phyloP scores from a whole-genome alignment of 768 basidiomycete species.

The Astraeus odoratus region DNA sequence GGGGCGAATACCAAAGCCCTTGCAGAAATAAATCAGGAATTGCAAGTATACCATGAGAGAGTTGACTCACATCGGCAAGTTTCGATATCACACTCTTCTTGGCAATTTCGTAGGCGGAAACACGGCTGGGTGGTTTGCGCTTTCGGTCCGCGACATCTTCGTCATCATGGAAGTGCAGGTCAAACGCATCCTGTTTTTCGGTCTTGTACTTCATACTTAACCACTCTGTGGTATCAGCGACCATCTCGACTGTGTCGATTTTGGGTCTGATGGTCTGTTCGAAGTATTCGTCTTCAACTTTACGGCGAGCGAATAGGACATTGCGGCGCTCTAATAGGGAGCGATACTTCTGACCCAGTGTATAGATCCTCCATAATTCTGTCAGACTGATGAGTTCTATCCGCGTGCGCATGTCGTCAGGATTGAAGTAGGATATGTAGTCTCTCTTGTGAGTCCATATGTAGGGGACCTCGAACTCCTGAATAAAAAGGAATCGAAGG shows the following conservation, averaged over 20 bases:
- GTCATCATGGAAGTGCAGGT: conserved; percentile 68
- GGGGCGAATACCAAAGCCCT: conserved; percentile 83
- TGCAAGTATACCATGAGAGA: not conserved
- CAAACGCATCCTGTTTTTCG: conserved; percentile 53
- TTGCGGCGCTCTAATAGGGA: conserved; percentile 72
- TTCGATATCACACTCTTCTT: conserved; percentile 73
- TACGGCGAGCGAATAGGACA: conserved; percentile 55
- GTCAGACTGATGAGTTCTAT: conserved; percentile 65
- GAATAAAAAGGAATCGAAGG: conserved; percentile 76
- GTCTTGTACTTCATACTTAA: conserved; percentile 77
- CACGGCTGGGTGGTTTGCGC: conserved; percentile 76
- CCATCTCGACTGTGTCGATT: conserved; percentile 78
- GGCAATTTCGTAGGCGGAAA: conserved; percentile 77
- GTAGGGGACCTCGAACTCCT: conserved; percentile 91
- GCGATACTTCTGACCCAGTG: conserved; percentile 85
- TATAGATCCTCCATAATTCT: conserved; percentile 89
- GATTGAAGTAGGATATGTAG: conserved; percentile 78
- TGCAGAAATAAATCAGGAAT: conserved; percentile 1
- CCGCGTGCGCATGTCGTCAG: conserved; percentile 51
- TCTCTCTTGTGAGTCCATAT: conserved; percentile 93
- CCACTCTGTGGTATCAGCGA: conserved; percentile 91
- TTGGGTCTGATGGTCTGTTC: conserved; percentile 58
- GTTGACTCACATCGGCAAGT: conserved; percentile 66
- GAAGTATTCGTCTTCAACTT: conserved; percentile 69
- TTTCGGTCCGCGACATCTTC: conserved; percentile 50